These are phyloP conservation scores for Coniophora puteana DNA, from an alignment of 1,284 basidiomycete species.

Conservation along the genomic window DNA sequence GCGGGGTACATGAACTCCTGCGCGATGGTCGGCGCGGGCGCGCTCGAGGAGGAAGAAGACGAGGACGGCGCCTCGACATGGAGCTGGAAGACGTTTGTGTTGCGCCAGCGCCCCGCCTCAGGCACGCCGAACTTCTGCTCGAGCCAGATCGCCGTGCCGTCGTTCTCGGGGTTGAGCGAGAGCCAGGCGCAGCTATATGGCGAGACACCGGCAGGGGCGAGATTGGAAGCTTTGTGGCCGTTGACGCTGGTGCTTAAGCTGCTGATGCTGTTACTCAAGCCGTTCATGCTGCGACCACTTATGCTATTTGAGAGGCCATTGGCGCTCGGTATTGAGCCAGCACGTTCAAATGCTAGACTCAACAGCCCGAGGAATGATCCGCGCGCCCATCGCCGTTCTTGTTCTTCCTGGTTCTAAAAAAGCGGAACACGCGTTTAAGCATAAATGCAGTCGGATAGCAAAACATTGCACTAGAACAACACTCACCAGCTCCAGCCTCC, in stretches of 20 bases:
- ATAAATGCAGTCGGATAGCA: slow-evolving; percentile 11
- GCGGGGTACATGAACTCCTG: slow-evolving; percentile 43
- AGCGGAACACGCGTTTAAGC: slow-evolving; percentile 12
- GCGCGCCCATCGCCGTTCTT: slow-evolving; percentile 63
- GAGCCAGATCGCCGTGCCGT: slow-evolving; percentile 74
- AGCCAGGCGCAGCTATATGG: slow-evolving; percentile 57
- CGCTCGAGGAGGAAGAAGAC: slow-evolving; percentile 21
- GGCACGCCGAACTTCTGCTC: slow-evolving; percentile 70
- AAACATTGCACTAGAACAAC: slow-evolving; percentile 8
- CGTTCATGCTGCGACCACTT: too few relatives aligned
- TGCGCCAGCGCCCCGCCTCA: slow-evolving; percentile 54
- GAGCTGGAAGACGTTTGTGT: slow-evolving; percentile 57
- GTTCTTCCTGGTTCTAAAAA: slow-evolving; percentile 61
- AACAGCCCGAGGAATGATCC: slow-evolving; percentile 67
- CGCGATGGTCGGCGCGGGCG: slow-evolving; percentile 12
- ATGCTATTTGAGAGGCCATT: slow-evolving; percentile 18
- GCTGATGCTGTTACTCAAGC: too few relatives aligned
- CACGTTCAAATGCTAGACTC: too few relatives aligned
- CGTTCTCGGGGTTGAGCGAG: slow-evolving; percentile 65
- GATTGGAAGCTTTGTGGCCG: too few relatives aligned
- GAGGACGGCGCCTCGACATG: slow-evolving; percentile 28
- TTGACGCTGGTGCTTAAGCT: too few relatives aligned
- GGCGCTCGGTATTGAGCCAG: slow-evolving; percentile 39
- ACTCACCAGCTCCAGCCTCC: slow-evolving; percentile 62
- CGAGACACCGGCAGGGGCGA: not conserved